These are phyloP conservation scores for Nemania sp. DNA, from an alignment of 2,329 filamentous ascomycete species.

Conservation along the genomic window DNA sequence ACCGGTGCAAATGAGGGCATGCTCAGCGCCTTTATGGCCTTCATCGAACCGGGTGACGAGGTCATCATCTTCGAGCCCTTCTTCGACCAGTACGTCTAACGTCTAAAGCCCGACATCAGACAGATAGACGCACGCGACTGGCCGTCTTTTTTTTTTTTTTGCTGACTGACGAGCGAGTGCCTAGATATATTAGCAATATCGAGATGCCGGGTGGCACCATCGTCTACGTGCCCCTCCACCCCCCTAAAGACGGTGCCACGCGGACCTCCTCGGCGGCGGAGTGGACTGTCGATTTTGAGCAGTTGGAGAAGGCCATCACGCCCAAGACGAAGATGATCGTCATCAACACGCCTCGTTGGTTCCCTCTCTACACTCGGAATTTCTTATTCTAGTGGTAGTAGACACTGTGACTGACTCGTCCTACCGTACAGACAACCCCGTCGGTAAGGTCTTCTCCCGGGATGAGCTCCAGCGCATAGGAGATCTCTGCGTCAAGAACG, in stretches of 20 bases:
- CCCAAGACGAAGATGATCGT: conserved; percentile 96
- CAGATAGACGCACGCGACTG: neutral
- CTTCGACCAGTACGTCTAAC: conserved; percentile 80
- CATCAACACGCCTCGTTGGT: conserved; percentile 69
- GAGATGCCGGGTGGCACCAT: conserved; percentile 97
- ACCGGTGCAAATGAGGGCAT: conserved; percentile 92
- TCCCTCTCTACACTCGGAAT: neutral
- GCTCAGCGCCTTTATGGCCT: conserved; percentile 97
- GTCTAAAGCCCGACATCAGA: conserved; percentile 4
- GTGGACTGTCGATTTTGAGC: conserved; percentile 84
- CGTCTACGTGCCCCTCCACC: conserved; percentile 92
- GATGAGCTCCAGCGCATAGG: conserved; percentile 84
- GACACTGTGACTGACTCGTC: conserved; percentile 14
- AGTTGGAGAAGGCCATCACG: conserved; percentile 81
- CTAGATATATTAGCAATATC: conserved; percentile 91
- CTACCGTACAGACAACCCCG: conserved; percentile 74
- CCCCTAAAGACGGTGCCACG: conserved; percentile 77
- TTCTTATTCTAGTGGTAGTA: neutral
- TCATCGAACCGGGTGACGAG: conserved; percentile 91
- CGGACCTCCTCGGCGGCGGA: conserved; percentile 83
- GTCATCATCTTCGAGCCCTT: conserved; percentile 98
- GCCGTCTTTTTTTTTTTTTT: no score
- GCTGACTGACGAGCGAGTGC: conserved; percentile 5
- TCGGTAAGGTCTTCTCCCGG: conserved; percentile 91
- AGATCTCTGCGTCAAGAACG: conserved; percentile 86